Evolutionary conservation across 1,284 basidiomycete genomes (phyloP).

Genomic region (Cutaneotrichosporon sp.): DNA sequence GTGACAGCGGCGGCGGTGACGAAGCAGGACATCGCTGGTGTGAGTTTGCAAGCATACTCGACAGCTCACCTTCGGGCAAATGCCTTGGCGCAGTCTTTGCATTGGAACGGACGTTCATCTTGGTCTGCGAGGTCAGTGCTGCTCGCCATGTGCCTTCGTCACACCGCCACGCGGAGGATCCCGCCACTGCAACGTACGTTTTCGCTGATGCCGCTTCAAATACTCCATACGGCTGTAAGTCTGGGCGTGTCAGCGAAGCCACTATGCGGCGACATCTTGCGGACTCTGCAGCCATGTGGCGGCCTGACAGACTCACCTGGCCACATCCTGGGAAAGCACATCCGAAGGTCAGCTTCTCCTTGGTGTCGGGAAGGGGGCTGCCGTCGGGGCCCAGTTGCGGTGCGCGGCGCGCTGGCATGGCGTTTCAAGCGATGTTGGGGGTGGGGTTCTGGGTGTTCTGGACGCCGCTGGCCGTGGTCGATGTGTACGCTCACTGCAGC

Average conservation of each 20-base stretch:
- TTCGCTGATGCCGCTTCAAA: slow-evolving; percentile 48
- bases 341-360: slow-evolving; percentile 44
- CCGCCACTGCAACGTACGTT: slow-evolving; percentile 40
- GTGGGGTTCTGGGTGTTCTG: neutral
- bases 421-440: neutral
- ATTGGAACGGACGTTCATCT: slow-evolving; percentile 48
- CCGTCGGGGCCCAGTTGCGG: slow-evolving; percentile 16
- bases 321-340: slow-evolving; percentile 44
- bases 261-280: no score
- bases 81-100: slow-evolving; percentile 47
- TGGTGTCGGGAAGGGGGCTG: slow-evolving; percentile 24
- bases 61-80: slow-evolving; percentile 46
- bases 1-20: slow-evolving; percentile 49
- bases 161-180: no score
- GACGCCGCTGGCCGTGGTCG: no score
- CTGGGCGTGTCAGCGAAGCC: slow-evolving; percentile 20
- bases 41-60: neutral
- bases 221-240: slow-evolving; percentile 49
- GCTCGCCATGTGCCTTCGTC: no score
- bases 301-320: slow-evolving; percentile 28
- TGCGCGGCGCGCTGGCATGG: slow-evolving; percentile 20
- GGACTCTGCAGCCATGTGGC: no score
- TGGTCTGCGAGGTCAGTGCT: slow-evolving; percentile 34
- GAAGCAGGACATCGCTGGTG: slow-evolving; percentile 47
- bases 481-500: neutral